Base-by-base conservation (phyloP, 306 rosid genomes). In the Sphenostylis stenocarpa region DNA sequence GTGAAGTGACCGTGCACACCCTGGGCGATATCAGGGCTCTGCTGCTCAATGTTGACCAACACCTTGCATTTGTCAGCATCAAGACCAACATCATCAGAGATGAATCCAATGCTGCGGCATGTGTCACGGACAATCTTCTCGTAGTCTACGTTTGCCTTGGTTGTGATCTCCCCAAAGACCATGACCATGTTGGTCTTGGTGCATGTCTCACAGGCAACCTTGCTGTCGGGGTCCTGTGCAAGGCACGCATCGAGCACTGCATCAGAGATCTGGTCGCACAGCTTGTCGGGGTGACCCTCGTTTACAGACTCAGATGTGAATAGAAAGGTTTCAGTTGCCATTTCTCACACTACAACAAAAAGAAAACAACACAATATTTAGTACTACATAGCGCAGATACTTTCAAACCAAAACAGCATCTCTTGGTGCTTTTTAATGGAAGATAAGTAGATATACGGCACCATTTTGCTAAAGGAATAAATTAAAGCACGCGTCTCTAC, bases 221-320 rank as follows among this genome's bases (percentile, higher is more conserved):
- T 95, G 85, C 99, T 95, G 87, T 95, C 99, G 20, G 99, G 96
- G 81, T 95, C 99, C 84, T 95, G 93, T 56, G 82, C 88, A 58
- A 95, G 99, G 90, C 99, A 95, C 15, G 99, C 99, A 49, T 95
- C 99, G 0, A 95, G 99, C 79, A 95, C 99, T 0, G 99, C 99
- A 78, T 95, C 99, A 5, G 99, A 95, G 89, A 95, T 85, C 97
- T 95, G 99, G 80, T 95, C 99, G 58, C 99, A 95, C 75, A 95
- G 90, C 94, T 95, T 95, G 96, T 95, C 99, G 1, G 99, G 99
- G 86, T 95, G 99, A 76, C 99, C 99, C 93, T 95, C 99, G 36
- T 95, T 95, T 29, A 95, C 99, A 1, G 99, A 95, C 72, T 95
- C 99, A 17, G 99, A 95, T 21, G 99, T 95, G 78, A 76, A 95